These are phyloP conservation scores for Blastocystis sp. DNA, from an alignment of 352 stramenopile species.

Conservation along the genomic window DNA sequence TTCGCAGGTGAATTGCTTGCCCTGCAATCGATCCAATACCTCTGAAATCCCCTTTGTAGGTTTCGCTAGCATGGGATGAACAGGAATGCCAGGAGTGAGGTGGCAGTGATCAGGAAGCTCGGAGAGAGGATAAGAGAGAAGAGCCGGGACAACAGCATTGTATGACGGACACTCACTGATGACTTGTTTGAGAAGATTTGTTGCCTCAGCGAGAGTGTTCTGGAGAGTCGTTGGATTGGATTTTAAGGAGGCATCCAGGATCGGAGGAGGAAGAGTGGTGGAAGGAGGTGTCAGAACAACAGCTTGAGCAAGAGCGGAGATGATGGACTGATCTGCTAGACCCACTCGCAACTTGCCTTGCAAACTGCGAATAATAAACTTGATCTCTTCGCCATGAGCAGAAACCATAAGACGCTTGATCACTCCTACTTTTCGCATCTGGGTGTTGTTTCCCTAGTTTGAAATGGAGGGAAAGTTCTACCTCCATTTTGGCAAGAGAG, in stretches of 20 bases:
- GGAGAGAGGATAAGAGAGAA: slow-evolving; percentile 70
- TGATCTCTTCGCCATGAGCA: slow-evolving; percentile 74
- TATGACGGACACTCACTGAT: slow-evolving; percentile 93
- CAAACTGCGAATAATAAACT: slow-evolving; percentile 96
- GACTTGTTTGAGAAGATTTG: slow-evolving; percentile 89
- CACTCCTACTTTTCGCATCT: slow-evolving; percentile 90
- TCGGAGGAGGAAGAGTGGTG: not conserved
- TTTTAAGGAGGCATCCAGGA: not conserved
- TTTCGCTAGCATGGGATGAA: slow-evolving; percentile 96
- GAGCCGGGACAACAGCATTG: slow-evolving; percentile 82
- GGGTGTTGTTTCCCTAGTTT: slow-evolving; percentile 86
- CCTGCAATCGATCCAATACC: slow-evolving; percentile 91
- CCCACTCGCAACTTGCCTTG: slow-evolving; percentile 97
- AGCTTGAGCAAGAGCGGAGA: slow-evolving; percentile 90
- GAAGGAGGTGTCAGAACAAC: slow-evolving; percentile 71
- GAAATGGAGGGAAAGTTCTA: slow-evolving; percentile 66
- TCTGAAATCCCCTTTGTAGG: slow-evolving; percentile 89
- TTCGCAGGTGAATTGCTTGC: slow-evolving; percentile 91
- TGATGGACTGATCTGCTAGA: slow-evolving; percentile 89
- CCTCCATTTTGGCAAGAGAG: slow-evolving; percentile 74
- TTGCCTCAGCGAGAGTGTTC: slow-evolving; percentile 75
- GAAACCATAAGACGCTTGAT: slow-evolving; percentile 92
- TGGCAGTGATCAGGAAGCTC: slow-evolving; percentile 71
- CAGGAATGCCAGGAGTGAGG: slow-evolving; percentile 83
- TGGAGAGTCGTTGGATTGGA: slow-evolving; percentile 15